A percentile compares a stretch with the other conserved stretches of the same genome.
Conservation (phyloP, 2,329 filamentous ascomycete species). For the Exophiala sp. region DNA sequence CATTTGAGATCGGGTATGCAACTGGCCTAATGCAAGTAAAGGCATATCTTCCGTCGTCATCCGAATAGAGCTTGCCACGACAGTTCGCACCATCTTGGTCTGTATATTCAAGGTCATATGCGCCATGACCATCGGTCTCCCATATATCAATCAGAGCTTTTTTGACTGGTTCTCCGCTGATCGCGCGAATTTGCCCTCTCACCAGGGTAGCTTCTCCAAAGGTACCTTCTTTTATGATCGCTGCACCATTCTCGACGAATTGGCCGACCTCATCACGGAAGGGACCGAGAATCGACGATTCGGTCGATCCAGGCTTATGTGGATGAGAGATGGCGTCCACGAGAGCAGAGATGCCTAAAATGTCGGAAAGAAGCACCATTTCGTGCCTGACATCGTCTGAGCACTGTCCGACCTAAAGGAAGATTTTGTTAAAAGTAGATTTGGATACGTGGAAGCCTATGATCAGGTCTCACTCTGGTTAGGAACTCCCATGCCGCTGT, state of each 20-base stretch:
- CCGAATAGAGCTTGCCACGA: conserved; percentile 2
- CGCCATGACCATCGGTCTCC: conserved; percentile 7
- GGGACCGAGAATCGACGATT: conserved; percentile 10
- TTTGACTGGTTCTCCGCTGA: neutral
- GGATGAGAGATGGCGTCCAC: conserved; percentile 9
- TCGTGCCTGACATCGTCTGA: conserved; percentile 4
- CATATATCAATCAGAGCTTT: conserved; percentile 6
- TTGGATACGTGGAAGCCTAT: neutral
- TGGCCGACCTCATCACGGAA: conserved; percentile 7
- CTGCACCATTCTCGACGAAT: neutral
- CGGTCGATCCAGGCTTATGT: neutral
- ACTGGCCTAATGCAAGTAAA: conserved; percentile 6
- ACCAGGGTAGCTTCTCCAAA: conserved; percentile 4
- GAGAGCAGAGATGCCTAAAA: conserved; percentile 5
- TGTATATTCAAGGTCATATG: conserved; percentile 9
- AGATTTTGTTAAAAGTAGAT: neutral
- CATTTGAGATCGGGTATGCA: conserved; percentile 8
- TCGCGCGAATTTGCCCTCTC: neutral
- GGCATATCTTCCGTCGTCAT: conserved; percentile 1
- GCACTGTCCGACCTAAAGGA: neutral
- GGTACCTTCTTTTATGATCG: neutral
- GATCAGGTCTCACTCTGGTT: conserved; percentile 5
- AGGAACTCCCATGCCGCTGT: conserved; percentile 3
- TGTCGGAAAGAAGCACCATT: conserved; percentile 8
- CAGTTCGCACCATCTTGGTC: conserved; percentile 4